Base-by-base conservation (phyloP, 192 early-diverging fungal genomes). In the Mortierella hygrophila region DNA sequence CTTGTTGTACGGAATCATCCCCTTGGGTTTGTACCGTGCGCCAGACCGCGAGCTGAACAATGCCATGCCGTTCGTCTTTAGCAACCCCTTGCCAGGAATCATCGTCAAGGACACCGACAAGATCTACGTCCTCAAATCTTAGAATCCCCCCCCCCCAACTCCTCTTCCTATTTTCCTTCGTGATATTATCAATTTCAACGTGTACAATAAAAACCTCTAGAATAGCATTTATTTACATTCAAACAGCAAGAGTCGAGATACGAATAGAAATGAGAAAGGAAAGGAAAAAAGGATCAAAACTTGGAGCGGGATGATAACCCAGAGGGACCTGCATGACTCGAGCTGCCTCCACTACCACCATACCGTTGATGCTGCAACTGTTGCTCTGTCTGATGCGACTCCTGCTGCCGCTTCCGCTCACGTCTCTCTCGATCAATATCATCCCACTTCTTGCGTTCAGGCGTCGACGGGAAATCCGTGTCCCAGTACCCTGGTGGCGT, bases 51-150 rank as follows among this genome's bases (percentile, higher is more conserved):
- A 82, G 10, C 74, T 90, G 49, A 89, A 91, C 23, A 94, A 95
- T 85, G 89, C 88, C 52, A 74, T 92, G 15, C 93, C 94, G 0
- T 95, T 93, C 88, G 93, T 95, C 29, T 93, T 92, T 88, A 93
- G 92, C 1, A 95, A 95, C 79, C 94, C 94, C 20, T 81, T 93
- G 26, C 88, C 92, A 52, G 89, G 88, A 6, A 82, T 94, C 16
- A 38, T 94, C 4, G 47, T 95, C 75, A 90, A 82, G 60, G 74
- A 74, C 21, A 88, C 87, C 41, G 94, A 95, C 68, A 75, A 83
- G 41, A 77, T 95, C n/a, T 95, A 95, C 82, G 90, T 93, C 29
- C 81, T 94, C 37, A 85, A 84, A 38, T 80, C 88, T 15, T 82
- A 74, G 74, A 70, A 65, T 32, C 11, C 6, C 13, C 60, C 11